These are phyloP conservation scores for Cucurbita ficifolia DNA, from an alignment of 306 rosid species.

Conservation along the genomic window DNA sequence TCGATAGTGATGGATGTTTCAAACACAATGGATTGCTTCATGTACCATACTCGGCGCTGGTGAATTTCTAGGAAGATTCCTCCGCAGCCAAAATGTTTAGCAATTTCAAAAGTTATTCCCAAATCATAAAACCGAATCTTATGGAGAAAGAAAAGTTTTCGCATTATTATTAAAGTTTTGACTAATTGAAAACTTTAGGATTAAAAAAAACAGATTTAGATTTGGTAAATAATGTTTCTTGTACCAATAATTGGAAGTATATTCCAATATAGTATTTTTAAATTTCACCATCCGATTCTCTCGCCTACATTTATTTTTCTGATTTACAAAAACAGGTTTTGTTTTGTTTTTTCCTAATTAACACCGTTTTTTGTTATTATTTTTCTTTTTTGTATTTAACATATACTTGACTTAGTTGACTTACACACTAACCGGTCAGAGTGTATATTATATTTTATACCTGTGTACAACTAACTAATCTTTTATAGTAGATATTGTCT, in stretches of 20 bases:
- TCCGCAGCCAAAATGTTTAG: background rate
- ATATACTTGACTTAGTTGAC: too few relatives aligned
- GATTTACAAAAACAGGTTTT: too few relatives aligned
- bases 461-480: too few relatives aligned
- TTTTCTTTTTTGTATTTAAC: too few relatives aligned
- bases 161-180: background rate
- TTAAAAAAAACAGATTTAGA: background rate
- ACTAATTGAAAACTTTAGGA: background rate
- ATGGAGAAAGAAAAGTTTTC: background rate
- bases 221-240: background rate
- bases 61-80: background rate
- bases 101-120: background rate
- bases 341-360: too few relatives aligned
- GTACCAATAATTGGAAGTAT: background rate
- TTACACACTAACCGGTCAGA: too few relatives aligned
- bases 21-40: background rate
- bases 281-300: too few relatives aligned
- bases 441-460: too few relatives aligned
- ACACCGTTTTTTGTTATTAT: too few relatives aligned
- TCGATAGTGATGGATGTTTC: background rate
- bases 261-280: too few relatives aligned
- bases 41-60: background rate
- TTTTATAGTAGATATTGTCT: too few relatives aligned
- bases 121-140: background rate
- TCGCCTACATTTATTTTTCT: too few relatives aligned